These are phyloP conservation scores for Hypericum androsaemum DNA, from an alignment of 345 rosid species.

Conservation along the genomic window DNA sequence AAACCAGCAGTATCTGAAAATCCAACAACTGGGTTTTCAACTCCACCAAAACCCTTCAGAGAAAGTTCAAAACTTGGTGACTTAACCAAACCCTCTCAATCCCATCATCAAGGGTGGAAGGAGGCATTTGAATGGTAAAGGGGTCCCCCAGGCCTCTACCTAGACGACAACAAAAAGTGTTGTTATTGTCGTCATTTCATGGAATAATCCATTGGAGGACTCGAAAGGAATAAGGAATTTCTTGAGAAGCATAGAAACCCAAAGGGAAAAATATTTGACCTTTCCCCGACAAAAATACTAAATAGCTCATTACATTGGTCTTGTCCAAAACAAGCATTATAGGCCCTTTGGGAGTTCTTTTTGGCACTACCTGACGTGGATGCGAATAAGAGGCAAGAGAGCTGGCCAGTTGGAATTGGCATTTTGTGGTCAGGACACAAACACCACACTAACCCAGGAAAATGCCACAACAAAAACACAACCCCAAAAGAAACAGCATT, in stretches of 20 bases:
- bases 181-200: conserved; percentile 45
- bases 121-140: conserved; percentile 8
- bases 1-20: conserved; percentile 15
- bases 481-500: too few relatives aligned
- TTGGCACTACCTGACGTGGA: conserved; percentile 13
- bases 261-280: background rate
- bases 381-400: background rate
- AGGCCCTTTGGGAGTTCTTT: conserved; percentile 5
- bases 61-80: conserved; percentile 16
- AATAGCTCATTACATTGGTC: background rate
- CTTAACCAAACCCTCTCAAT: conserved; percentile 8
- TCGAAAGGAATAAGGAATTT: conserved; percentile 56
- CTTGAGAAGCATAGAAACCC: conserved; percentile 32
- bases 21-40: conserved; percentile 24
- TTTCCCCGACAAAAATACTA: conserved; percentile 2
- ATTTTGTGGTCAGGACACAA: too few relatives aligned
- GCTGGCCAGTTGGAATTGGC: too few relatives aligned
- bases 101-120: conserved; percentile 14
- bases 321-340: background rate
- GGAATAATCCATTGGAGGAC: conserved; percentile 35
- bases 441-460: too few relatives aligned
- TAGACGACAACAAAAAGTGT: conserved; percentile 39
- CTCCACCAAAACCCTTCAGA: conserved; percentile 16
- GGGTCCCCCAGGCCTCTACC: conserved; percentile 32
- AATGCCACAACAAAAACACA: too few relatives aligned